phyloP scores from a whole-genome alignment of 805 yeast species.

The Teunomyces aglyptinius region DNA sequence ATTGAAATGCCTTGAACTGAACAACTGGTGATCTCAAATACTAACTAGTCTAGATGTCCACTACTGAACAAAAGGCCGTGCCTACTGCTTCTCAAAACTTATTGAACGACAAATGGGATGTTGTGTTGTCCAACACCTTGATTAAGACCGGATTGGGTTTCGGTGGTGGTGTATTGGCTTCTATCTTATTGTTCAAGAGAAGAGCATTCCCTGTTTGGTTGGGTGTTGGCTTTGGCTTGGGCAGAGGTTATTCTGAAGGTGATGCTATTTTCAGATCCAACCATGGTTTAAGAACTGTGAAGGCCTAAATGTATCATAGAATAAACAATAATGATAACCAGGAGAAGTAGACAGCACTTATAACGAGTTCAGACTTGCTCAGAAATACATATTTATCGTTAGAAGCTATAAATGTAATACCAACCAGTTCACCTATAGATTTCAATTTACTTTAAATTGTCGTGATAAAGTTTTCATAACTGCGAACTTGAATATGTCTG shows the following conservation, averaged over 20 bases:
- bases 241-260: conserved; percentile 97
- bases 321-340: background rate
- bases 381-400: background rate
- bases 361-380: background rate
- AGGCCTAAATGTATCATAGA: conserved; percentile 44
- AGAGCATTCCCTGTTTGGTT: conserved; percentile 97
- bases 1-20: background rate
- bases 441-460: background rate
- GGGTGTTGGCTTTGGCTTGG: conserved; percentile 96
- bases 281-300: conserved; percentile 73
- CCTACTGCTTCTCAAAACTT: conserved; percentile 53
- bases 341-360: background rate
- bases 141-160: conserved; percentile 96
- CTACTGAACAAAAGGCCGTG: conserved; percentile 35
- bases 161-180: conserved; percentile 93
- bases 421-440: background rate
- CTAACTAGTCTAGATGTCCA: conserved; percentile 16
- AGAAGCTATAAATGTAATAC: no score
- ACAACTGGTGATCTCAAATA: background rate
- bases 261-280: conserved; percentile 89
- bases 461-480: background rate
- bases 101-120: conserved; percentile 85
- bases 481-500: conserved; percentile 4
- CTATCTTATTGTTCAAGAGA: conserved; percentile 86
- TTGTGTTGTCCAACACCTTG: conserved; percentile 87